Evolutionary conservation across 306 rosid species (phyloP).

Genomic region (Prunus mongolica): DNA sequence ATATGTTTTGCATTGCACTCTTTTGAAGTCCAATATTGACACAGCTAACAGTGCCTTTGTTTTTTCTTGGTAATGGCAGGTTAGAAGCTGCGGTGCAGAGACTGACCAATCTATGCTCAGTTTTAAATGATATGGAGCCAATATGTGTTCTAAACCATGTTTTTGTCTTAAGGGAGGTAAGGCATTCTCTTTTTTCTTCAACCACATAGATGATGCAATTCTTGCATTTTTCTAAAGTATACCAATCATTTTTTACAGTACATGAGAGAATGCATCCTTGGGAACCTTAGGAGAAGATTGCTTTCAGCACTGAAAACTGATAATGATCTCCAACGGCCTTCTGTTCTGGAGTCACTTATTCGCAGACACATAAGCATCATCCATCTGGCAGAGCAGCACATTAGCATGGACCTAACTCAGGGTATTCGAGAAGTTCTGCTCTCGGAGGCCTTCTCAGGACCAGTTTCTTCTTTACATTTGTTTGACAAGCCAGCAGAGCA

Average conservation of each 20-base stretch:
- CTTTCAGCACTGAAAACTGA: slow-evolving; percentile 92
- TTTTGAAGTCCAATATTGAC: neutral
- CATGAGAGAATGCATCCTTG: slow-evolving; percentile 99
- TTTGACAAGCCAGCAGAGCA: slow-evolving; percentile 86
- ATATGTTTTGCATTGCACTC: neutral
- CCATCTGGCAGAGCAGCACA: slow-evolving; percentile 97
- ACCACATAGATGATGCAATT: neutral
- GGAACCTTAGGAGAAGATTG: slow-evolving; percentile 95
- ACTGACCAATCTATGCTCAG: slow-evolving; percentile 91
- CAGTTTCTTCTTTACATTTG: slow-evolving; percentile 89
- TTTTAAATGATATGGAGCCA: slow-evolving; percentile 98
- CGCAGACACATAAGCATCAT: slow-evolving; percentile 81
- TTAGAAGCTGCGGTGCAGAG: slow-evolving; percentile 99
- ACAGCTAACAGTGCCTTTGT: neutral
- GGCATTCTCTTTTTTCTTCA: neutral
- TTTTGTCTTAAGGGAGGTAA: slow-evolving; percentile 91
- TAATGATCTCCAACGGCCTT: slow-evolving; percentile 94
- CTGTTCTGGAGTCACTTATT: slow-evolving; percentile 79
- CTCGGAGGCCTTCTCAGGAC: slow-evolving; percentile 87
- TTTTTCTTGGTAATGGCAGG: slow-evolving; percentile 44
- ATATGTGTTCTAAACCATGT: slow-evolving; percentile 95
- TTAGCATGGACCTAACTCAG: slow-evolving; percentile 95
- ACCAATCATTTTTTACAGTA: slow-evolving; percentile 58
- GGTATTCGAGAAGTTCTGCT: slow-evolving; percentile 94
- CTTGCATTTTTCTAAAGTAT: slow-evolving; percentile 21